Evolutionary conservation across 495 filamentous ascomycete species (phyloP).

Genomic region (Darksidea phi): DNA sequence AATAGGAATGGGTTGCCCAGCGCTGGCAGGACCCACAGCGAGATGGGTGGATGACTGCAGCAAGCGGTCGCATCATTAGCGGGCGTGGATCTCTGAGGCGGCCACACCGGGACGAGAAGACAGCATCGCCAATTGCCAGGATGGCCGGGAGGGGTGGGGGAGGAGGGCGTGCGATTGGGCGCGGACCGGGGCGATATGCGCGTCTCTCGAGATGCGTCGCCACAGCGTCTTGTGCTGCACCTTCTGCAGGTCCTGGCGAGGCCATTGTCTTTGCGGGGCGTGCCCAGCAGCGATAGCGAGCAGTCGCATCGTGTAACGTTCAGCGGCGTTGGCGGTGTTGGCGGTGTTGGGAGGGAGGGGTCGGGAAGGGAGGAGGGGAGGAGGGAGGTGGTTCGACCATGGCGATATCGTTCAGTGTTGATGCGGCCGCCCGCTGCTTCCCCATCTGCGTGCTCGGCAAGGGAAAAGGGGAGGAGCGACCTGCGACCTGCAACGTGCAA

Average conservation of each 20-base stretch:
- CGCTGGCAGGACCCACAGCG: constrained; percentile 12
- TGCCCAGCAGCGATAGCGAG: not conserved
- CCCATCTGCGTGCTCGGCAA: not conserved
- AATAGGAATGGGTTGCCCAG: constrained; percentile 19
- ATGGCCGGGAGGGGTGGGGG: constrained; percentile 2
- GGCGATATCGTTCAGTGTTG: constrained; percentile 17
- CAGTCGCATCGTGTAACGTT: constrained; percentile 27
- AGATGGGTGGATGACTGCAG: constrained; percentile 1
- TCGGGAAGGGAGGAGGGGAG: not conserved
- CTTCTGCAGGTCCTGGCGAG: constrained; percentile 25
- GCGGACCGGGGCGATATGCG: constrained; percentile 20
- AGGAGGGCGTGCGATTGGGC: constrained; percentile 11
- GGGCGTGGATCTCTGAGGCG: constrained; percentile 26
- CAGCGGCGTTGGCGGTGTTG: not conserved
- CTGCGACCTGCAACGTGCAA: not conserved
- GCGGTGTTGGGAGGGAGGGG: not conserved
- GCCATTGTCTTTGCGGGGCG: not conserved
- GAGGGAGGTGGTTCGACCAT: constrained; percentile 24
- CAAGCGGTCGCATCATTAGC: constrained; percentile 15
- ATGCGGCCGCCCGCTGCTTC: constrained; percentile 2
- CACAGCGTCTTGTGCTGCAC: constrained; percentile 7
- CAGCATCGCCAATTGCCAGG: constrained; percentile 7
- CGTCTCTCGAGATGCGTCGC: constrained; percentile 13
- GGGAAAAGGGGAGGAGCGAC: not conserved
- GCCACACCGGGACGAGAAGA: not conserved